A percentile compares a stretch with the other conserved stretches of the same genome.
Evolutionary conservation across 2,329 filamentous ascomycete species (phyloP).

Genomic region (Exophiala calicioides): DNA sequence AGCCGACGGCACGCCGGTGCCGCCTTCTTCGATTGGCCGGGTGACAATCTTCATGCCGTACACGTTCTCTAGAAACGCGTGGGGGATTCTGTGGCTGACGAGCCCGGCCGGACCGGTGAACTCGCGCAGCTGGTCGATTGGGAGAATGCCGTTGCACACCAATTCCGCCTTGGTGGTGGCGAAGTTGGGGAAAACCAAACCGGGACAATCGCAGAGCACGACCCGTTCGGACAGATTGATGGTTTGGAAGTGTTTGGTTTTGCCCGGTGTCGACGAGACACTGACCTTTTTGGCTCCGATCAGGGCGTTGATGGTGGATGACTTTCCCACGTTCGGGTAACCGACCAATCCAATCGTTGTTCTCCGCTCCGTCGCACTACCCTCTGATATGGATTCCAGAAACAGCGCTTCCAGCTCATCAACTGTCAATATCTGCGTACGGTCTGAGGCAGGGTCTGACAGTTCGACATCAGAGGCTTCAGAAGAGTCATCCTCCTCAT

Average conservation of each 20-base stretch:
- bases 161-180: slow-evolving; percentile 94
- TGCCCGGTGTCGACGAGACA: slow-evolving; percentile 93
- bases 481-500: slow-evolving; percentile 40
- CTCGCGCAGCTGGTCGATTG: slow-evolving; percentile 94
- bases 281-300: slow-evolving; percentile 98
- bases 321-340: slow-evolving; percentile 99
- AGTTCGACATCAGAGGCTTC: slow-evolving; percentile 39
- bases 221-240: slow-evolving; percentile 90
- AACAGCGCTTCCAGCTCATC: slow-evolving; percentile 91
- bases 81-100: slow-evolving; percentile 81
- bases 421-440: slow-evolving; percentile 80
- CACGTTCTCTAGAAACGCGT: slow-evolving; percentile 83
- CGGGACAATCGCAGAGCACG: slow-evolving; percentile 94
- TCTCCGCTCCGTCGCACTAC: slow-evolving; percentile 60
- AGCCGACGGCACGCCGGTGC: slow-evolving; percentile 80
- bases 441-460: slow-evolving; percentile 27
- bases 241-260: slow-evolving; percentile 99
- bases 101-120: slow-evolving; percentile 83
- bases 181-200: slow-evolving; percentile 98
- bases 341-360: slow-evolving; percentile 91
- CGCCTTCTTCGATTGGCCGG: slow-evolving; percentile 84
- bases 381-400: slow-evolving; percentile 67
- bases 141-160: slow-evolving; percentile 90
- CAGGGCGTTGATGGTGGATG: slow-evolving; percentile 98
- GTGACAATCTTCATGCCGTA: slow-evolving; percentile 90